Base-by-base conservation (phyloP, 2,329 filamentous ascomycete species). In the Chrysoporthe deuterocubensis region DNA sequence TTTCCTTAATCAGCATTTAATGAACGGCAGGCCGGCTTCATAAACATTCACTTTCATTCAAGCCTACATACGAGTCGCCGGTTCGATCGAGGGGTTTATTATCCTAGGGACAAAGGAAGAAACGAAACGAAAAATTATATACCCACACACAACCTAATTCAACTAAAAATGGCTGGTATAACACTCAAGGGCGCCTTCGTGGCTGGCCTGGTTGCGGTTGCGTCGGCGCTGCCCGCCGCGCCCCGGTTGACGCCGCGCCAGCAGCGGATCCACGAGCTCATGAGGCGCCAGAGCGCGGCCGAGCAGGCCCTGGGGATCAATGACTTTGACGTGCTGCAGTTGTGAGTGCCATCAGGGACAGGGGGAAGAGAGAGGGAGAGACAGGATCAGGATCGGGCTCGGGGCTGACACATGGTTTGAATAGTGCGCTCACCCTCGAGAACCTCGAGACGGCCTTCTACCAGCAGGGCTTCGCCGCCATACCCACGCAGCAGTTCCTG, bases 361-460 rank as follows among this genome's bases (percentile, higher is more conserved):
- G 37, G 37, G 37, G 37, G 4, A 40, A 6, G 37, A 40, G 37
- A 40, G 6, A 9, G 37, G 37, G 4, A 9, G 37, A 5, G 37
- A 26, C 2, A 40, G 37, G 40, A 43, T 56, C 42, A 16, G 14
- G 50, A 32, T 2, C 4, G 13, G 40, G 43, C 21, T 2, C 48
- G 32, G 14, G 21, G 26, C 65, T 48, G 72, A 71, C 65, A 69
- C 72, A 66, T 66, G 68, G 71, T 54, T 44, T 65, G 21, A 21
- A 40, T 71, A 90, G 88, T 75, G 90, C 90, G 70, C 81, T 92
- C 66, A 92, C 90, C 6, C 83, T 92, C 58, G 91, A 94, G 79
- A 89, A 91, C 79, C 89, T 93, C 74, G 91, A 93, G 80, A 84
- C 88, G 34, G 82, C 84, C 66, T 93, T 92, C 79, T 93, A 94